phyloP scores from a whole-genome alignment of 306 rosid genomes.

The Myrica gale region DNA sequence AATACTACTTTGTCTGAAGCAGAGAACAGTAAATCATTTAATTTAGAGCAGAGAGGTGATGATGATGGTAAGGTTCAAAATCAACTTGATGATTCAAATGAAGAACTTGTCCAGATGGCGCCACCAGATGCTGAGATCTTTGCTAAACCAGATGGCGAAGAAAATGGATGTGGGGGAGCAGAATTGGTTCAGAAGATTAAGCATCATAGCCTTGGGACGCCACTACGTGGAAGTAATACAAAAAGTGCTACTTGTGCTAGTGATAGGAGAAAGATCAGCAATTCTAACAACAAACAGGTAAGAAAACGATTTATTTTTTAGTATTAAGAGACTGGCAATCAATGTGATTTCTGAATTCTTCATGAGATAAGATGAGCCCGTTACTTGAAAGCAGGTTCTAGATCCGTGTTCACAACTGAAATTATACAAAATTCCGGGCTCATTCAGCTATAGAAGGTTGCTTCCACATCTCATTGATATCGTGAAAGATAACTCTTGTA shows the following conservation, averaged over 20 bases:
- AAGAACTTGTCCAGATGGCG: conserved; percentile 37
- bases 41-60: conserved; percentile 19
- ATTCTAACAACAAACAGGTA: conserved; percentile 39
- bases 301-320: conserved; percentile 2
- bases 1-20: conserved; percentile 19
- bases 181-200: conserved; percentile 24
- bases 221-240: conserved; percentile 19
- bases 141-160: conserved; percentile 21
- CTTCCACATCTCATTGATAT: conserved; percentile 57
- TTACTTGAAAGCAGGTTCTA: conserved; percentile 39
- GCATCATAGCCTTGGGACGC: conserved; percentile 25
- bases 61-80: conserved; percentile 27
- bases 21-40: conserved; percentile 14
- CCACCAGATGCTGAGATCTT: conserved; percentile 38
- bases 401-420: conserved; percentile 48
- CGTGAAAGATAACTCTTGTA: conserved; percentile 33
- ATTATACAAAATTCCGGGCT: conserved; percentile 45
- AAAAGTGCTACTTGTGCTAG: conserved; percentile 13
- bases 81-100: conserved; percentile 32
- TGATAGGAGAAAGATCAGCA: conserved; percentile 23
- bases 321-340: neutral
- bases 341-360: neutral
- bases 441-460: conserved; percentile 60
- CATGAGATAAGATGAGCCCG: conserved; percentile 5
- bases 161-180: conserved; percentile 24